Base-by-base conservation (phyloP, 352 stramenopile genomes). In the Phytopythium helicoides region DNA sequence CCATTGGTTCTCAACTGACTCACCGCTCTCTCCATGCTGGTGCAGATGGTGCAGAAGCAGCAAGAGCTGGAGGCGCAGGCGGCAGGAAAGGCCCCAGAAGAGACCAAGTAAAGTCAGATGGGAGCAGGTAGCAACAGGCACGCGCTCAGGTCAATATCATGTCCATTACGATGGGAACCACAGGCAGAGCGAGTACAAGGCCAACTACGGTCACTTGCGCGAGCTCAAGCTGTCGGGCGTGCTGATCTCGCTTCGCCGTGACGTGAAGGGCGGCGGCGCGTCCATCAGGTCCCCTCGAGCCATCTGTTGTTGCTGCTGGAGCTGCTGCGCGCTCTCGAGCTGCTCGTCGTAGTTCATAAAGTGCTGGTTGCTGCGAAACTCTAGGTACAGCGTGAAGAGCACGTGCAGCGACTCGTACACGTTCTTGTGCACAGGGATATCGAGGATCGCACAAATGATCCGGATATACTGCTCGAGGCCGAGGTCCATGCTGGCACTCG, bases 371-470 rank as follows among this genome's bases (percentile, higher is more conserved):
- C 78, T 94, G 45, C 74, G 77, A 69, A 97, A 97, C 58, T 97
- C 87, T 36, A 94, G 61, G 66, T 94, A 98, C 28, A 98, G 66
- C 26, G 86, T 97, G 58, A 98, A 98, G 40, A 99, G 76, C 44
- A 97, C 77, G 62, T 98, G 95, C 11, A 98, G 76, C 57, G 87
- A 97, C 68, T 98, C 86, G 65, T 97, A 88, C 46, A 98, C 76
- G 62, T 95, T 96, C 67, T 94, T 93, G 76, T 98, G 88, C 46
- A 98, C 83, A 0, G 96, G 96, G 48, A 99, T 97, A 54, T 98
- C 96, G 23, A 98, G 68, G 36, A 98, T 73, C 7, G 93, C 87
- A 49, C 95, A 98, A 40, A 97, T 73, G 38, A 98, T 73, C 38
- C 86, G 73, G 21, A 90, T 82, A 73, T 98, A 98, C 52, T 98